phyloP scores from a whole-genome alignment of 331 rosid genomes.

The Rosa hybrid region DNA sequence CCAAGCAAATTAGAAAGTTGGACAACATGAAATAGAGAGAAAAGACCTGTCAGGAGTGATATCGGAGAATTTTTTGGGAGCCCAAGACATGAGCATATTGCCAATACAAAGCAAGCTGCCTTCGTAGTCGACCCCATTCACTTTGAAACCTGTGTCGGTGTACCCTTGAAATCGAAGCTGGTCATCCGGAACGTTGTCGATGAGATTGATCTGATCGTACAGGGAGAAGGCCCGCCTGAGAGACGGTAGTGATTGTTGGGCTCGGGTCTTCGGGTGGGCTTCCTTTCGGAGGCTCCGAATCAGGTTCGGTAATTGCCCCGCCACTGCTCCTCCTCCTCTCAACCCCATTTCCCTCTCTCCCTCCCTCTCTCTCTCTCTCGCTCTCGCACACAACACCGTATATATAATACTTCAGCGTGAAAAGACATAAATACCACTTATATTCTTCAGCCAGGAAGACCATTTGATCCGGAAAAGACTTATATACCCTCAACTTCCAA shows the following conservation, averaged over 20 bases:
- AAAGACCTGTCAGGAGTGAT: constrained; percentile 68
- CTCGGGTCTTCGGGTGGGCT: constrained; percentile 32
- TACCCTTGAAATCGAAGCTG: constrained; percentile 85
- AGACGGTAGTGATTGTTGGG: constrained; percentile 52
- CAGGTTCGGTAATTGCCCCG: constrained; percentile 55
- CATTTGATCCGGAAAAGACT: not conserved
- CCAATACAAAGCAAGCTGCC: constrained; percentile 94
- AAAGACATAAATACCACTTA: not conserved
- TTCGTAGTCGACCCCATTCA: constrained; percentile 75
- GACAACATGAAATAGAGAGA: not conserved
- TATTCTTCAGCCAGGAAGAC: no score
- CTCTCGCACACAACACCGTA: no score
- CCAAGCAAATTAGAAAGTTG: no score
- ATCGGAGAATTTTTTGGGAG: constrained; percentile 65
- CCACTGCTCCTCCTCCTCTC: constrained; percentile 47
- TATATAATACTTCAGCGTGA: no score
- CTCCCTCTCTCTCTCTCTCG: not conserved
- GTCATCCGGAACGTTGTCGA: constrained; percentile 79
- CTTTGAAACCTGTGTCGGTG: constrained; percentile 74
- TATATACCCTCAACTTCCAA: not conserved
- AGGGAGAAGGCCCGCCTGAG: constrained; percentile 68
- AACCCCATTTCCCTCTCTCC: constrained; percentile 38
- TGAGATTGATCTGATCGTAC: constrained; percentile 83
- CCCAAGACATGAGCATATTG: constrained; percentile 83
- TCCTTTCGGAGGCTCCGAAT: constrained; percentile 63